Base-by-base conservation (phyloP, 495 filamentous ascomycete genomes). In the Neohortaea acidophila region DNA sequence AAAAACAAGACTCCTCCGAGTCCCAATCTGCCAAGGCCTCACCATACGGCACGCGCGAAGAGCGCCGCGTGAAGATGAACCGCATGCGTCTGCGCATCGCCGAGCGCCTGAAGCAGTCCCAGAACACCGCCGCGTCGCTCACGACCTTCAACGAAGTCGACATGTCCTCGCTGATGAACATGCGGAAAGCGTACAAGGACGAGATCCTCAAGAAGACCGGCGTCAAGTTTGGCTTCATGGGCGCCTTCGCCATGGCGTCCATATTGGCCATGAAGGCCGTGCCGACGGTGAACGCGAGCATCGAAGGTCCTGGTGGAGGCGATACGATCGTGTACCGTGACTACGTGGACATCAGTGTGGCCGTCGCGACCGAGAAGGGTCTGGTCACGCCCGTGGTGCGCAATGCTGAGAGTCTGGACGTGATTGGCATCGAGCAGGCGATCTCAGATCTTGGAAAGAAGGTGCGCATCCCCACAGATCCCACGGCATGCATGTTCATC, bases 91-190 rank as follows among this genome's bases (percentile, higher is more conserved):
- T 96, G 30, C 75, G 89, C 15, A 97, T 96, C 45, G 83, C 89
- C 15, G 89, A 97, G 67, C 86, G 89, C 46, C 70, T 97, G 35
- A 97, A 97, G 72, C 89, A 97, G 56, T 94, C 87, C 12, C 89
- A 99, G 64, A 96, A 99, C 65, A 94, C 89, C 3, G 89, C 91
- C 37, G 89, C 89, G 23, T 93, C 89, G 12, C 64, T 99, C 36
- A 96, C 89, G 13, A 99, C 89, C 13, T 99, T 99, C 68, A 94
- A 99, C 59, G 89, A 99, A 59, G 89, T 99, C 34, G 91, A 99
- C 56, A 99, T 99, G 91, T 94, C 91, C 4, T 78, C 79, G 10
- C 63, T 99, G 14, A 93, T 99, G 83, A 84, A 94, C 36, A 82
- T 99, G 67, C 81, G 89, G 27, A 94, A 89, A 54, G 59, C 81